These are phyloP conservation scores for Arabidopsis hybrid DNA, from an alignment of 441 rosid genomes.

Conservation along the genomic window DNA sequence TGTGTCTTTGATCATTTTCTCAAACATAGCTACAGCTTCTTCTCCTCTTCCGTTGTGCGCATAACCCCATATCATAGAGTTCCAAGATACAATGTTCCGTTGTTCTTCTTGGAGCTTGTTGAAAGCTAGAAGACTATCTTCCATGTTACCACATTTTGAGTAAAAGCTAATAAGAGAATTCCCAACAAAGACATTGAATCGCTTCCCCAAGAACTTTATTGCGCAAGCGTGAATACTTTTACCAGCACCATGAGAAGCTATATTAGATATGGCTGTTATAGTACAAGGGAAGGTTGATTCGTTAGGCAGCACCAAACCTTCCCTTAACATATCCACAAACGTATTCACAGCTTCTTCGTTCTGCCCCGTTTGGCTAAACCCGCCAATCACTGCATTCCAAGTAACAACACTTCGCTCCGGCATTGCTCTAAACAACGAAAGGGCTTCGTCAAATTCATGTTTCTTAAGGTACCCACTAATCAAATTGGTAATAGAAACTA, in stretches of 20 bases:
- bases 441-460: slow-evolving; percentile 55
- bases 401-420: slow-evolving; percentile 74
- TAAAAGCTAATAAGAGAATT: slow-evolving; percentile 79
- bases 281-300: slow-evolving; percentile 66
- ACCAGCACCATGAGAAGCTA: slow-evolving; percentile 70
- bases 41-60: slow-evolving; percentile 81
- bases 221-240: slow-evolving; percentile 74
- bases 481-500: slow-evolving; percentile 72
- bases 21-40: slow-evolving; percentile 63
- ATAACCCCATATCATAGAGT: slow-evolving; percentile 79
- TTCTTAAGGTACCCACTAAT: slow-evolving; percentile 68
- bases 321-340: slow-evolving; percentile 71
- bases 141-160: slow-evolving; percentile 84
- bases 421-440: slow-evolving; percentile 55
- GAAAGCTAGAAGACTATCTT: slow-evolving; percentile 66
- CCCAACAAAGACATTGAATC: slow-evolving; percentile 51
- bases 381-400: slow-evolving; percentile 82
- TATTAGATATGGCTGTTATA: slow-evolving; percentile 66
- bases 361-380: slow-evolving; percentile 73
- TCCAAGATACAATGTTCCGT: slow-evolving; percentile 67
- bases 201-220: slow-evolving; percentile 57
- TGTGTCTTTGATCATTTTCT: slow-evolving; percentile 50
- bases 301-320: slow-evolving; percentile 59
- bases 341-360: slow-evolving; percentile 81
- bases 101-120: slow-evolving; percentile 45